Evolutionary conservation across 1,284 basidiomycete species (phyloP), one percentile per base, ranked within the genome.

Genomic region (Rhodotorula sp.): DNA sequence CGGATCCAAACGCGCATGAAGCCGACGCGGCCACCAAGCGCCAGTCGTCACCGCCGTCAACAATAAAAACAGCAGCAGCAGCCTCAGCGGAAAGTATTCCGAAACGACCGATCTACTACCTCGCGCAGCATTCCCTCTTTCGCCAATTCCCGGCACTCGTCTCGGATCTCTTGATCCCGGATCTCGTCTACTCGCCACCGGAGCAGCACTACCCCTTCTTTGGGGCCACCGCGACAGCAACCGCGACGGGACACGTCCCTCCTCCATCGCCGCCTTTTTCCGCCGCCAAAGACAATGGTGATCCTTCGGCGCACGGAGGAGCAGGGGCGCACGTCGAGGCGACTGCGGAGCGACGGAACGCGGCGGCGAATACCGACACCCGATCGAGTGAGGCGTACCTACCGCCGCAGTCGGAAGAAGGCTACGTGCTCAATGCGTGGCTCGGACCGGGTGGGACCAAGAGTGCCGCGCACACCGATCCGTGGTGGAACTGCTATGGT

Each of bases 391-490:
- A n/a, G n/a, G n/a, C 79, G 3, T 95, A 94, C 78, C 72, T 76
- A 10, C 86, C 89, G 1, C 93, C 91, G 0, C 77, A 79, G 17
- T 89, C 89, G 65, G 85, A 87, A 44, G 89, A 91, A 29, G 85
- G 86, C 45, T 82, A 90, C 17, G 84, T 92, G 18, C 81, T 91
- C 53, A 97, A 95, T 78, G 88, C 87, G 4, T 99, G 95, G 95
- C 79, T 98, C 1, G 95, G 95, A 0, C 91, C 91, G 0, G 83
- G 82, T 67, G 86, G 86, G 24, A 88, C 91, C 0, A 79, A 89
- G 60, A 92, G 90, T 15, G 95, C 95, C 6, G 91, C 95, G 3
- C 95, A 99, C 81, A 92, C 88, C n/a, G 95, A 99, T 79, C 94
- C 94, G 0, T 96, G 89, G 82, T 93, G 87, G 82, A 99, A 99